Base-by-base conservation (phyloP, 257 asterid genomes). In the Thymus quinquecostatus region DNA sequence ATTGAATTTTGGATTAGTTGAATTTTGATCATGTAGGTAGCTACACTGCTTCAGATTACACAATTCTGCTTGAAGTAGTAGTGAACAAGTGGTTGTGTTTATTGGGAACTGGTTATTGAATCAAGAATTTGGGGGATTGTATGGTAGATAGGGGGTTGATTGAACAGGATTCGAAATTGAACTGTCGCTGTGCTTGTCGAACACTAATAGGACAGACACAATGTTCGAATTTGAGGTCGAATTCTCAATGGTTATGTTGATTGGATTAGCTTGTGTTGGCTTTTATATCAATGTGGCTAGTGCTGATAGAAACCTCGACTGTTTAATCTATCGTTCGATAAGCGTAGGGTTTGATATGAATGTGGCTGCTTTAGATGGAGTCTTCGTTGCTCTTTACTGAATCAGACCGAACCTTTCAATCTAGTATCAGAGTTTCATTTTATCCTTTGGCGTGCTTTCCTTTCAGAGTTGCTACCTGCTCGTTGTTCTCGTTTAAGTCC, bases 401-500 rank as follows among this genome's bases (percentile, higher is more conserved):
- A 49, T 63, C 45, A 21, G 40, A 2, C 40, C 61, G 21, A 32
- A 34, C 30, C 9, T 45, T 49, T 6, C 8, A 9, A 8, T 38
- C 32, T 66, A 57, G 48, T 5, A 9, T 2, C 11, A 33, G 36
- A 14, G 28, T 54, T 21, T 51, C 3, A n/a, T 14, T 51, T 14
- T 51, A 10, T 51, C 57, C 14, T 51, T 51, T 51, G 56, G 14
- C 6, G 0, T 14, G 30, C 30, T 51, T 14, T 51, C 10, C 3
- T 51, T 51, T 14, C 14, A 51, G 30, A 14, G 57, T 14, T 51
- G 55, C 55, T 49, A 49, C 38, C 58, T 11, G 47, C 41, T 34
- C 29, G 2, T 51, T 4, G 30, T 29, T 41, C 50, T 62, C 29
- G n/a, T 47, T 14, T 34, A 83, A 79, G 76, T 85, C 29, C 29